Evolutionary conservation across 208 protist species (phyloP).

Genomic region (Trypanosoma vivax): DNA sequence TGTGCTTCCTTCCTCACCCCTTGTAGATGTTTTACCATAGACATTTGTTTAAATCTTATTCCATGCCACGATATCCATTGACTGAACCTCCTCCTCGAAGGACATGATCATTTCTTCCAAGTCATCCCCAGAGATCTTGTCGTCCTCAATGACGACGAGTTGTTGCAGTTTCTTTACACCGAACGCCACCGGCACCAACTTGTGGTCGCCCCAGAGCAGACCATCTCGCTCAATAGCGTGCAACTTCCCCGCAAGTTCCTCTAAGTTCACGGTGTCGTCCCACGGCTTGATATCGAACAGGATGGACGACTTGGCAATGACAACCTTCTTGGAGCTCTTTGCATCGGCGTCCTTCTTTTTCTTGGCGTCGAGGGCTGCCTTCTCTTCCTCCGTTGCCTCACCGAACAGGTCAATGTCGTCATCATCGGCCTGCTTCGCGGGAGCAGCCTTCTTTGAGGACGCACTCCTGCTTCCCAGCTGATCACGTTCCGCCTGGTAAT

Average conservation of each 20-base stretch:
- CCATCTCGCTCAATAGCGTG: slow-evolving; percentile 82
- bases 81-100: slow-evolving; percentile 94
- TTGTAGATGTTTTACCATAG: neutral
- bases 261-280: slow-evolving; percentile 89
- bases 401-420: slow-evolving; percentile 90
- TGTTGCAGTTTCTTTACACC: slow-evolving; percentile 96
- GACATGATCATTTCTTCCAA: slow-evolving; percentile 90
- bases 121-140: slow-evolving; percentile 91
- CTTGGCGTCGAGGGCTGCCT: slow-evolving; percentile 83
- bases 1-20: neutral
- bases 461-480: slow-evolving; percentile 27
- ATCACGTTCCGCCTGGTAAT: slow-evolving; percentile 85
- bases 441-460: slow-evolving; percentile 26
- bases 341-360: slow-evolving; percentile 75
- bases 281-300: slow-evolving; percentile 92
- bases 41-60: slow-evolving; percentile 91
- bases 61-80: slow-evolving; percentile 93
- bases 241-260: slow-evolving; percentile 80
- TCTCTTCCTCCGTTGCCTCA: slow-evolving; percentile 81
- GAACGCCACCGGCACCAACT: slow-evolving; percentile 89
- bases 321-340: slow-evolving; percentile 77
- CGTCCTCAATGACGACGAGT: slow-evolving; percentile 92
- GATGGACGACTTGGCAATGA: slow-evolving; percentile 87
- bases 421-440: slow-evolving; percentile 44
- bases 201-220: slow-evolving; percentile 89